Evolutionary conservation across 129 eudicot genomes (phyloP), one percentile per base, ranked within the genome.

Genomic region (Pittosporum tobira): DNA sequence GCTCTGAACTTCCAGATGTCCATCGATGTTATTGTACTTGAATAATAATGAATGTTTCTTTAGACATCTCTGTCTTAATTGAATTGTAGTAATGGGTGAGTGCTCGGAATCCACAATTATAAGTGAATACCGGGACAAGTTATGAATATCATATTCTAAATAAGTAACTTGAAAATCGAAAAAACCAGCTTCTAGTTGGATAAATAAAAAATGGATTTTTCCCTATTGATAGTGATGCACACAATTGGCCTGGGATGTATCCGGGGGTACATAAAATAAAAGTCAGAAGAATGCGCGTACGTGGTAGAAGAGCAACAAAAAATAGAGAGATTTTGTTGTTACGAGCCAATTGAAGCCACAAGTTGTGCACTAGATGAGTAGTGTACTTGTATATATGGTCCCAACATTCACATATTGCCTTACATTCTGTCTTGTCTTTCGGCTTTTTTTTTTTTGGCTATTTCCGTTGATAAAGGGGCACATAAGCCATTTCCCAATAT

Each of bases 401-500:
- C 22, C 38, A 38, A 31, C 30, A n/a, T 31, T 56, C 16, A 56
- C 15, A 2, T 21, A 9, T 22, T 54, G 59, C 36, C 36, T 29
- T 29, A 15, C 1, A 18, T 56, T 27, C 12, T 14, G 19, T 19
- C n/a, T 18, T 31, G 13, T 25, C 34, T 55, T 18, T 10, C 27
- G 23, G 3, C 31, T 55, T 31, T 44, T 19, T 4, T 25, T 26
- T 55, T 55, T 55, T 28, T n/a, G 1, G 3, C 19, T 51, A 15
- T 55, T 30, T 31, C 44, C 45, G 30, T 56, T 30, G n/a, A 18
- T 16, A 55, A 55, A 31, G 61, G 61, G 44, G 31, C 34, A 54
- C 38, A 55, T n/a, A 55, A n/a, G 44, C 61, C 61, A 56, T 38
- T 56, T 56, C 25, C 49, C 49, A 3, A 5, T 29, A 31, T 56